Conservation (phyloP, 2,329 filamentous ascomycete species). For the Aphanocladium album region DNA sequence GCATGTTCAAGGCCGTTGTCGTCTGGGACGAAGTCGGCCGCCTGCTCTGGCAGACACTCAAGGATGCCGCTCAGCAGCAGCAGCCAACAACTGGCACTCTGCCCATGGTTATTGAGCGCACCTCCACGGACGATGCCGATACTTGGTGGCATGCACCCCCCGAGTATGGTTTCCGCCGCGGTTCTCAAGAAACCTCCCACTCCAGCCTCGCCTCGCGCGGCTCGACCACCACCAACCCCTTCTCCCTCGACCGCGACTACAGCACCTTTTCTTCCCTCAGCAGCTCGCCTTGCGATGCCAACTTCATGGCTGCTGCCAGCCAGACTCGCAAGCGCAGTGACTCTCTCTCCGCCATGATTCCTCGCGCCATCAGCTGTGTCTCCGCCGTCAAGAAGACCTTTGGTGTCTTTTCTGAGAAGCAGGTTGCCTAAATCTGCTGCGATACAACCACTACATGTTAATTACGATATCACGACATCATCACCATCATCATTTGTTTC, state of each 20-base stretch:
- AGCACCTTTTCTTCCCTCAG: constrained; percentile 1
- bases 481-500: background rate
- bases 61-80: constrained; percentile 15
- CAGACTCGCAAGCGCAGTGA: constrained; percentile 8
- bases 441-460: background rate
- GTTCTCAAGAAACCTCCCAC: constrained; percentile 6
- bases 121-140: constrained; percentile 1
- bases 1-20: constrained; percentile 33
- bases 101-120: background rate
- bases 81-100: background rate
- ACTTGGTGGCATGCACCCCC: background rate
- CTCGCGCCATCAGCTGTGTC: constrained; percentile 11
- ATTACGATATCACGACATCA: constrained; percentile 2
- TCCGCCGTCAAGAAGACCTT: constrained; percentile 13
- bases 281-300: constrained; percentile 4
- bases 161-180: background rate
- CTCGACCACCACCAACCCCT: background rate
- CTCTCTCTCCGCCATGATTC: constrained; percentile 8
- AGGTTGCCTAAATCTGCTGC: background rate
- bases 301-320: background rate
- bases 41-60: constrained; percentile 28
- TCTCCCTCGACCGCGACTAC: constrained; percentile 4
- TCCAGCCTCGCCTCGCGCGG: constrained; percentile 6
- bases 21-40: constrained; percentile 35
- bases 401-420: constrained; percentile 7